phyloP scores from a whole-genome alignment of 371 early-diverging fungal genomes.

The Apophysomyces elegans region DNA sequence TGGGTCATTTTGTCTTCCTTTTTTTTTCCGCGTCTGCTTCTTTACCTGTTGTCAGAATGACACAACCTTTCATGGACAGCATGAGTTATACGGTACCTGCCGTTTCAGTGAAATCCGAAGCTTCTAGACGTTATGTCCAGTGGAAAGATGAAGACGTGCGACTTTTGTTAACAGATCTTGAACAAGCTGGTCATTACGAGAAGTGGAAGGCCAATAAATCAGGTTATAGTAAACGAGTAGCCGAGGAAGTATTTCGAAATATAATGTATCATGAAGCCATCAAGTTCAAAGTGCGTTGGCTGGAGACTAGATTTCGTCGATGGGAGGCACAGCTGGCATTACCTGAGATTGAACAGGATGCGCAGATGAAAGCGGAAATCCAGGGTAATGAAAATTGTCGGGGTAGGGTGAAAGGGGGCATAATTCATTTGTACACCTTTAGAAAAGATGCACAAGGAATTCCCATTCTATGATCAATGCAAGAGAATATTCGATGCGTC shows the following conservation, averaged over 20 bases:
- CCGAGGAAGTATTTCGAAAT: conserved; percentile 35
- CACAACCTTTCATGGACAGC: conserved; percentile 4
- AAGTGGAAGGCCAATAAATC: conserved; percentile 45
- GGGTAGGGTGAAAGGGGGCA: conserved; percentile 10
- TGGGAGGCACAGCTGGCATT: conserved; percentile 30
- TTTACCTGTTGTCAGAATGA: conserved; percentile 8
- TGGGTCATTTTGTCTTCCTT: neutral
- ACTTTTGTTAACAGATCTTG: conserved; percentile 32
- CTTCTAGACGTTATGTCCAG: conserved; percentile 37
- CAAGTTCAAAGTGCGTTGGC: conserved; percentile 47
- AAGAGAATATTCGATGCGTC: conserved; percentile 28
- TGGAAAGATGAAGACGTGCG: conserved; percentile 42
- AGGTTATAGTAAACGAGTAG: conserved; percentile 37
- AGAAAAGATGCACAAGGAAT: conserved; percentile 42
- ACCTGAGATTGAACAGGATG: conserved; percentile 17
- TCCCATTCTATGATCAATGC: conserved; percentile 40
- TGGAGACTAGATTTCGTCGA: conserved; percentile 33
- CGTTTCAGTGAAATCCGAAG: conserved; percentile 14
- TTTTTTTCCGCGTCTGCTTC: conserved; percentile 5
- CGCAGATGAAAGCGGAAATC: conserved; percentile 9
- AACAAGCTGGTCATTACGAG: conserved; percentile 35
- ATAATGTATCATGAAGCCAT: conserved; percentile 44
- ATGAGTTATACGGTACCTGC: neutral
- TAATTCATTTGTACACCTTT: conserved; percentile 12
- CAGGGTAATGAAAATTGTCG: conserved; percentile 10